phyloP scores from a whole-genome alignment of 108 stramenopile genomes.

The Skeletonema tropicum region DNA sequence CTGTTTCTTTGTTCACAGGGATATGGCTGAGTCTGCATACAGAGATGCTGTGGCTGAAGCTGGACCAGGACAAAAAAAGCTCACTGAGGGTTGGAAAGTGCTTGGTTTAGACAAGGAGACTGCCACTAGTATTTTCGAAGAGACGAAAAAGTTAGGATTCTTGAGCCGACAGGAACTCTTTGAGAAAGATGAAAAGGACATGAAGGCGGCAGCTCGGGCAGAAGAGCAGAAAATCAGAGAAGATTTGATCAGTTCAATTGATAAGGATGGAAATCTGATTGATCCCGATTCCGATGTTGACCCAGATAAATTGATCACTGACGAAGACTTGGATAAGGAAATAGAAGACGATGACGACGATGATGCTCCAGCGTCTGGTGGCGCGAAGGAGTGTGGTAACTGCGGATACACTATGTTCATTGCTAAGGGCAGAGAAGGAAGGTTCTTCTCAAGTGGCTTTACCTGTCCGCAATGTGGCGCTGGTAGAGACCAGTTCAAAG shows the following conservation, averaged over 20 bases:
- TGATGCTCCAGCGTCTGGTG: constrained; percentile 25
- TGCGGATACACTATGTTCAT: constrained; percentile 92
- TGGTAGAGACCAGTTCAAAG: constrained; percentile 72
- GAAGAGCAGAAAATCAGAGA: constrained; percentile 55
- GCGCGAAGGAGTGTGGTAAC: constrained; percentile 68
- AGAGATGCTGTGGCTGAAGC: constrained; percentile 61
- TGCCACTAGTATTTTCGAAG: constrained; percentile 72
- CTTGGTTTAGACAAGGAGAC: constrained; percentile 80
- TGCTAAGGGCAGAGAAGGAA: constrained; percentile 85
- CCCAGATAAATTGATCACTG: constrained; percentile 26
- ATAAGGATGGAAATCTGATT: constrained; percentile 58
- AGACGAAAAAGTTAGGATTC: constrained; percentile 70
- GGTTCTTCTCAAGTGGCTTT: constrained; percentile 84
- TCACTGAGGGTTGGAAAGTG: constrained; percentile 85
- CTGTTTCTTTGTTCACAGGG: constrained; percentile 40
- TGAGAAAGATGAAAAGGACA: constrained; percentile 14
- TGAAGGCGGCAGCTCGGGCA: constrained; percentile 57
- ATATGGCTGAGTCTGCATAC: constrained; percentile 85
- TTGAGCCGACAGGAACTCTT: constrained; percentile 44
- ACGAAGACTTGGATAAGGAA: constrained; percentile 40
- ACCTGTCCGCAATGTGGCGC: constrained; percentile 91
- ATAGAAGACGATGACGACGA: constrained; percentile 48
- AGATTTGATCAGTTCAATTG: constrained; percentile 51
- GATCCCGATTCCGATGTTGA: constrained; percentile 48
- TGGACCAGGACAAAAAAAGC: constrained; percentile 62